A percentile compares a stretch with the other conserved stretches of the same genome.
phyloP scores from a whole-genome alignment of 306 rosid species.

The Fagus crenata region DNA sequence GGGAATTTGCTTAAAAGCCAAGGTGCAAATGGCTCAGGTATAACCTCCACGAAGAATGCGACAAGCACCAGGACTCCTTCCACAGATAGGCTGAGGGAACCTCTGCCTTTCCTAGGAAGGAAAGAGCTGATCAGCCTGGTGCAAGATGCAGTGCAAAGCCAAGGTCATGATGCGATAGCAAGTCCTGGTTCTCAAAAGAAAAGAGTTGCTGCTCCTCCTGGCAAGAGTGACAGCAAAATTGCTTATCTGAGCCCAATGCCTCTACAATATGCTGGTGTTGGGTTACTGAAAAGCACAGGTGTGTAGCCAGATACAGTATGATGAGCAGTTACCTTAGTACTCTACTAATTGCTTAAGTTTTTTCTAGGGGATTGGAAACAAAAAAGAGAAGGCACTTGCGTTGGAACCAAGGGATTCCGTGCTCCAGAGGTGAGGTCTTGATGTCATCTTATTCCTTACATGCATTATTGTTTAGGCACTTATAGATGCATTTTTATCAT shows the following conservation, averaged over 20 bases:
- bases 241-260: constrained; percentile 58
- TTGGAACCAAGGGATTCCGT: constrained; percentile 78
- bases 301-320: neutral
- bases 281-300: constrained; percentile 52
- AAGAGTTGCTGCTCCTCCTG: constrained; percentile 63
- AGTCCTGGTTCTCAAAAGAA: constrained; percentile 57
- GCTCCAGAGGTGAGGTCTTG: constrained; percentile 65
- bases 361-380: constrained; percentile 51
- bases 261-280: constrained; percentile 40
- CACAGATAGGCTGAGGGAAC: constrained; percentile 57
- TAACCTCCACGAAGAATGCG: constrained; percentile 59
- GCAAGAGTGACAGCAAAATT: constrained; percentile 42
- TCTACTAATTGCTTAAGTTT: constrained; percentile 11
- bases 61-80: constrained; percentile 58
- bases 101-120: constrained; percentile 62
- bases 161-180: constrained; percentile 25
- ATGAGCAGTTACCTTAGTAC: neutral
- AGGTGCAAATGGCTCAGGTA: constrained; percentile 64
- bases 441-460: constrained; percentile 1
- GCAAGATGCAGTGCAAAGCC: constrained; percentile 51
- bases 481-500: too few relatives aligned
- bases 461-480: too few relatives aligned
- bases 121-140: constrained; percentile 59
- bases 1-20: constrained; percentile 47
- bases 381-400: constrained; percentile 69